phyloP scores from a whole-genome alignment of 495 filamentous ascomycete species.

The Lasiosphaeriaceae sp. region DNA sequence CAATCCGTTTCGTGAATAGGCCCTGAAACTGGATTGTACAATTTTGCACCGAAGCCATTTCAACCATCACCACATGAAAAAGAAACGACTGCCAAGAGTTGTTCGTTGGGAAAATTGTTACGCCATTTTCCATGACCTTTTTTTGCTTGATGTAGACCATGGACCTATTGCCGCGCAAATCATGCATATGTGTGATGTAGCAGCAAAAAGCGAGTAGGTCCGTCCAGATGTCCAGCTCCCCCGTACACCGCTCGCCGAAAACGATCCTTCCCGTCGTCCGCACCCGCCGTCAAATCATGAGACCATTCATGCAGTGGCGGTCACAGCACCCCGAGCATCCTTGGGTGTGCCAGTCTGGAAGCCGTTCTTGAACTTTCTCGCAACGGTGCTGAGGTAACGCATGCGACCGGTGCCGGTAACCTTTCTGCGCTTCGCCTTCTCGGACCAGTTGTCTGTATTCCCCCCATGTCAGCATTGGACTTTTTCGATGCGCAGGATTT shows the following conservation, averaged over 20 bases:
- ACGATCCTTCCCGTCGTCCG: conserved; percentile 24
- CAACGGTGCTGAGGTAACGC: conserved; percentile 83
- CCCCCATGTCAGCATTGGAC: conserved; percentile 14
- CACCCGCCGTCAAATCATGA: conserved; percentile 17
- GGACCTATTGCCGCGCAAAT: conserved; percentile 28
- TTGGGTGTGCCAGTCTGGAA: conserved; percentile 90
- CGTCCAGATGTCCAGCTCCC: conserved; percentile 26
- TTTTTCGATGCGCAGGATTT: neutral
- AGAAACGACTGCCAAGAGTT: neutral
- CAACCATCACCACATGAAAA: neutral
- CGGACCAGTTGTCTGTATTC: conserved; percentile 87
- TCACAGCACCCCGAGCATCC: conserved; percentile 64
- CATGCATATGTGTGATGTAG: conserved; percentile 28
- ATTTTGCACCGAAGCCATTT: neutral
- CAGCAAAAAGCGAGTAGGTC: conserved; percentile 25
- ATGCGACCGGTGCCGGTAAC: conserved; percentile 93
- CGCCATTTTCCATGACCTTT: conserved; percentile 33
- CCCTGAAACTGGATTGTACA: neutral
- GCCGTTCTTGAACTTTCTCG: conserved; percentile 90
- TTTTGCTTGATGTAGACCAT: conserved; percentile 26
- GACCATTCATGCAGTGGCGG: conserved; percentile 17
- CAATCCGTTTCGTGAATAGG: neutral
- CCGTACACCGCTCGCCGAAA: conserved; percentile 32
- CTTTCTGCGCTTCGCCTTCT: conserved; percentile 99
- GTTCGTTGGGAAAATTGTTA: neutral